Percentiles rank a stretch among this genome's conserved stretches.
These are phyloP conservation scores for Irineochytrium annulatum DNA, from an alignment of 192 early-diverging fungal species.

Conservation along the genomic window DNA sequence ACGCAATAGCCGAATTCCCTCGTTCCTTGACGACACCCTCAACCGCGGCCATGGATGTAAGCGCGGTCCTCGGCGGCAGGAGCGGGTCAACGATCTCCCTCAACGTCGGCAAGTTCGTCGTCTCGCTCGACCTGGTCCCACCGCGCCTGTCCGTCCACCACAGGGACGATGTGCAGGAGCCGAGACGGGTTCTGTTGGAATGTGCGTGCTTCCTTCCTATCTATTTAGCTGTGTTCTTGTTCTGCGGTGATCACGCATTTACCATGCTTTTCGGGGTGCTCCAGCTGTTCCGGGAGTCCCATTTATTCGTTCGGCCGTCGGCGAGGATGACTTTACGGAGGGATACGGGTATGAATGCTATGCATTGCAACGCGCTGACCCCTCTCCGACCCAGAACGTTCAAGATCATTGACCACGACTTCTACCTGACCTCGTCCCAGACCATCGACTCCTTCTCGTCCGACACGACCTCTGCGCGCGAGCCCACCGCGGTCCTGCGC, in stretches of 20 bases:
- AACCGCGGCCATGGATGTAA: no score
- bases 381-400: no score
- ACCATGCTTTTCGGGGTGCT: background rate
- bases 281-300: conserved; percentile 9
- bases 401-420: conserved; percentile 32
- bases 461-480: conserved; percentile 27
- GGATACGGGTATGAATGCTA: no score
- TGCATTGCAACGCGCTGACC: no score
- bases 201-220: background rate
- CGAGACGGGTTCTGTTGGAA: background rate
- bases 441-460: conserved; percentile 23
- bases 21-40: no score
- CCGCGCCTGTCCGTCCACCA: background rate
- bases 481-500: background rate
- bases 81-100: no score
- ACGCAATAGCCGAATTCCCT: no score
- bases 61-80: background rate
- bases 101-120: background rate
- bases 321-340: conserved; percentile 27
- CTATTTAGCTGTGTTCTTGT: background rate
- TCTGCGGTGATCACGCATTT: no score
- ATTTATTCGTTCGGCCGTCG: conserved; percentile 28
- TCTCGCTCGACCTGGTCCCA: background rate
- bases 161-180: background rate
- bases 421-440: conserved; percentile 25